phyloP scores from a whole-genome alignment of 495 filamentous ascomycete genomes.

The Penicillium robsamsonii region DNA sequence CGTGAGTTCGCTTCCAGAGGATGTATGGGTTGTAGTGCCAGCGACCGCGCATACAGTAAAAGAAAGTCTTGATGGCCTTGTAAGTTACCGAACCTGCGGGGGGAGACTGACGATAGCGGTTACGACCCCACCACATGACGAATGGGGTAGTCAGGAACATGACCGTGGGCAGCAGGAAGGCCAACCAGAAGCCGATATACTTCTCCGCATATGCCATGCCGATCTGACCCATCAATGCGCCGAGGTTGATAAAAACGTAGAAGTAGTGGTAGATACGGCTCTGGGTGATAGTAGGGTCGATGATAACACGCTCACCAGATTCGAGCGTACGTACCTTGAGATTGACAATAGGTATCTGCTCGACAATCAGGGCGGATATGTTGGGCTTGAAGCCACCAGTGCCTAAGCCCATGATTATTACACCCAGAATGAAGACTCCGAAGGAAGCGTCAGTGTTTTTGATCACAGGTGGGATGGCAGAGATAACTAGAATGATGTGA shows the following conservation, averaged over 20 bases:
- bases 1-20: background rate
- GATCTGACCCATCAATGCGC: slow-evolving; percentile 23
- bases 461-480: background rate
- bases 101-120: background rate
- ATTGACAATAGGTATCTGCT: background rate
- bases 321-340: background rate
- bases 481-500: background rate
- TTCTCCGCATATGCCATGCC: background rate
- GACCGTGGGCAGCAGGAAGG: background rate
- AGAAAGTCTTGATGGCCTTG: background rate
- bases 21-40: background rate
- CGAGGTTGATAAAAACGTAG: slow-evolving; percentile 55
- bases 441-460: background rate
- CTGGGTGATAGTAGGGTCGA: slow-evolving; percentile 59
- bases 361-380: background rate
- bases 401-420: background rate
- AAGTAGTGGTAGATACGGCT: slow-evolving; percentile 39
- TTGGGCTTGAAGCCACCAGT: background rate
- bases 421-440: background rate
- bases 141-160: background rate
- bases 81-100: background rate
- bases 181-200: background rate
- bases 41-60: background rate
- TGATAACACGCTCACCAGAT: slow-evolving; percentile 57
- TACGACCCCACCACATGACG: background rate